Evolutionary conservation across 1,284 basidiomycete genomes (phyloP).

Genomic region (Moesziomyces sp.): DNA sequence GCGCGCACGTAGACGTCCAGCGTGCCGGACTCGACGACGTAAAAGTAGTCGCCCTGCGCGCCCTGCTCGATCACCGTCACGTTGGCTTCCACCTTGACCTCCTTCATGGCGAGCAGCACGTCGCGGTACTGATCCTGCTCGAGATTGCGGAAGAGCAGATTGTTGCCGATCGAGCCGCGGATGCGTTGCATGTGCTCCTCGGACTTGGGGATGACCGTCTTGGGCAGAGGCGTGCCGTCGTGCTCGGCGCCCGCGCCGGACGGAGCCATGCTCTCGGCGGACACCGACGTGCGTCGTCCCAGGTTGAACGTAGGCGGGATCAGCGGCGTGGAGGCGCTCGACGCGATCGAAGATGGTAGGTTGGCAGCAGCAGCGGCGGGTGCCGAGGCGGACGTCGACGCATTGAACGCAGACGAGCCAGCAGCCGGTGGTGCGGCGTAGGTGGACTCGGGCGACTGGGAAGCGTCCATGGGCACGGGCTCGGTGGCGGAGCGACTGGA

Average conservation of each 20-base stretch:
- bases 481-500: constrained; percentile 3
- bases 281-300: constrained; percentile 90
- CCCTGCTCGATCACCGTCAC: constrained; percentile 95
- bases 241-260: constrained; percentile 25
- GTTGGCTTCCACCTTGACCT: constrained; percentile 78
- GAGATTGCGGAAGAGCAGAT: constrained; percentile 94
- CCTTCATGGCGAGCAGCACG: constrained; percentile 94
- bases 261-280: constrained; percentile 93
- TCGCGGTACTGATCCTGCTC: constrained; percentile 95
- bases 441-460: constrained; percentile 15
- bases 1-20: constrained; percentile 83
- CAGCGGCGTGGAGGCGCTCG: constrained; percentile 17
- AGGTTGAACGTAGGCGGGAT: constrained; percentile 77
- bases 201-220: constrained; percentile 75
- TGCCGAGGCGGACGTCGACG: background rate
- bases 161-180: constrained; percentile 83
- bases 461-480: constrained; percentile 23
- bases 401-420: background rate
- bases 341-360: constrained; percentile 3
- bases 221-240: constrained; percentile 30
- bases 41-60: constrained; percentile 96
- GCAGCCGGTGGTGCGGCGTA: background rate
- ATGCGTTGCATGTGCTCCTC: constrained; percentile 87
- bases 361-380: constrained; percentile 9
- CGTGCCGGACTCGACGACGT: constrained; percentile 90